Percentiles rank a stretch among this genome's conserved stretches.
Evolutionary conservation across 345 rosid genomes (phyloP).

Genomic region (Pistacia integerrima): DNA sequence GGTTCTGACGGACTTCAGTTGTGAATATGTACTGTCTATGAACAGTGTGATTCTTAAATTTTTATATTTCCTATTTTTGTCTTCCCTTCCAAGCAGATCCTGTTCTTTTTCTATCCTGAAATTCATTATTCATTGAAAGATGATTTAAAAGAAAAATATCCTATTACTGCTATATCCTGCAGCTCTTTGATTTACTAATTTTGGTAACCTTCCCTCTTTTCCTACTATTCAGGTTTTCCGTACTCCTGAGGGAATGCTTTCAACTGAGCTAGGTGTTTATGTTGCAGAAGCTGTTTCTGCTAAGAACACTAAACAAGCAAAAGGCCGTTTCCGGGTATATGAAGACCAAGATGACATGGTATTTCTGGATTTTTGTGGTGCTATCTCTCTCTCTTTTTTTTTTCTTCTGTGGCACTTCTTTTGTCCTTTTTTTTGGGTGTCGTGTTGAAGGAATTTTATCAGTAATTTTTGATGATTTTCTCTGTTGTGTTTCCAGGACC

Average conservation of each 20-base stretch:
- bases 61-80: not conserved
- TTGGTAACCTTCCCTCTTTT: not conserved
- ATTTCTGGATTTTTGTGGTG: conserved; percentile 9
- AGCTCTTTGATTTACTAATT: conserved; percentile 4
- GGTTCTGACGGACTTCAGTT: not conserved
- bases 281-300: conserved; percentile 72
- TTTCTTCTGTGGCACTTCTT: not conserved
- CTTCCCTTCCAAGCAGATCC: not conserved
- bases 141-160: too few relatives aligned
- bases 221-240: conserved; percentile 60
- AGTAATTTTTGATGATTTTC: conserved; percentile 13
- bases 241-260: conserved; percentile 92
- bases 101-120: not conserved
- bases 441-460: not conserved
- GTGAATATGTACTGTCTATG: not conserved
- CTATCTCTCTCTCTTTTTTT: conserved; percentile 1
- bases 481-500: conserved; percentile 40
- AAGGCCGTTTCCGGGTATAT: conserved; percentile 56
- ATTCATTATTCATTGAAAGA: not conserved
- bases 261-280: conserved; percentile 85
- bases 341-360: conserved; percentile 50
- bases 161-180: not conserved
- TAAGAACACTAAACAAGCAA: conserved; percentile 65
- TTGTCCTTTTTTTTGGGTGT: not conserved
- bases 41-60: not conserved